phyloP scores from a whole-genome alignment of 306 rosid genomes.

The Acacia acuminata region DNA sequence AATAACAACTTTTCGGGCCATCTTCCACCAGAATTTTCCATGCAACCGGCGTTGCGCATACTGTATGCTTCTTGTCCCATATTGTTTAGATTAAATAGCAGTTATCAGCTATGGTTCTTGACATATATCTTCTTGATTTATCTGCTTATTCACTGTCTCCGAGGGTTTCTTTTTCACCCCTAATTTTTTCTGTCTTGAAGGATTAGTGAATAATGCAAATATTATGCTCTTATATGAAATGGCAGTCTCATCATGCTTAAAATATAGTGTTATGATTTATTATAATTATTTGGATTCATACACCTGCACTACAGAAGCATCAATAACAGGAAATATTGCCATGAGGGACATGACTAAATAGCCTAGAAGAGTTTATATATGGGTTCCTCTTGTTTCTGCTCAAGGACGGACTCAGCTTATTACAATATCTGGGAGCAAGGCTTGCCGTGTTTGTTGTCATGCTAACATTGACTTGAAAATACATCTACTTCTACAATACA shows the following conservation, averaged over 20 bases:
- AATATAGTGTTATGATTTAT: neutral
- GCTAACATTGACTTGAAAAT: neutral
- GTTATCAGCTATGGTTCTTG: constrained; percentile 8
- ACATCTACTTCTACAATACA: neutral
- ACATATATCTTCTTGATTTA: constrained; percentile 13
- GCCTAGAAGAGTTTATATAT: neutral
- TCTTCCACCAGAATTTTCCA: constrained; percentile 61
- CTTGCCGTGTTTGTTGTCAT: neutral
- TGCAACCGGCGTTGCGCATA: constrained; percentile 40
- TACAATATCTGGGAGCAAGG: neutral
- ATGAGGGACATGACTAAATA: neutral
- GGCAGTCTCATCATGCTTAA: constrained; percentile 1
- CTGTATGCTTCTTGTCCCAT: constrained; percentile 44
- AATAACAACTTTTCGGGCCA: constrained; percentile 55
- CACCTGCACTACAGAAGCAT: neutral
- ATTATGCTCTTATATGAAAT: constrained; percentile 1
- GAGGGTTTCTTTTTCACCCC: neutral
- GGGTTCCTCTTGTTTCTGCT: neutral
- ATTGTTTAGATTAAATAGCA: constrained; percentile 25
- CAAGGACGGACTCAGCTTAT: neutral
- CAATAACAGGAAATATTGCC: neutral
- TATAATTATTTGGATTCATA: neutral
- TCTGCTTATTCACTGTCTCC: neutral
- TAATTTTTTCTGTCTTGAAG: neutral
- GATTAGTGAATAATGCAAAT: constrained; percentile 15